A percentile compares a stretch with the other conserved stretches of the same genome.
These are phyloP conservation scores for Colletotrichum truncatum DNA, from an alignment of 2,329 filamentous ascomycete genomes.

Conservation along the genomic window DNA sequence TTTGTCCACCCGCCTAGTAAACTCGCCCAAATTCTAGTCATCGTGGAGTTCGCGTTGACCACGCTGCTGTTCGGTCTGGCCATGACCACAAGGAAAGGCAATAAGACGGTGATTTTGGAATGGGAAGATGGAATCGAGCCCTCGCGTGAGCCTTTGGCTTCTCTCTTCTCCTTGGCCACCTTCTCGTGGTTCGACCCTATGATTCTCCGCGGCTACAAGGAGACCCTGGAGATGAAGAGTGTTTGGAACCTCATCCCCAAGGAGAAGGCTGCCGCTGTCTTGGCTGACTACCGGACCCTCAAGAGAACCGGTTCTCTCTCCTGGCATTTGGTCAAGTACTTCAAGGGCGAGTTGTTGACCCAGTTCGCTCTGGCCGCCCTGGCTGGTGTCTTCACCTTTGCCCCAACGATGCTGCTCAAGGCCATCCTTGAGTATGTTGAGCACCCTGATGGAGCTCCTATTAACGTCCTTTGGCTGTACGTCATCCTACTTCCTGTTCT, in stretches of 20 bases:
- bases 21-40: slow-evolving; percentile 70
- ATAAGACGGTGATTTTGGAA: slow-evolving; percentile 87
- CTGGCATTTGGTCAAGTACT: slow-evolving; percentile 85
- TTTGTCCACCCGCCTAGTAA: slow-evolving; percentile 79
- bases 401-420: slow-evolving; percentile 89
- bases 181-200: slow-evolving; percentile 93
- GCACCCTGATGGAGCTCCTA: slow-evolving; percentile 75
- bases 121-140: slow-evolving; percentile 91
- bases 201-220: slow-evolving; percentile 87
- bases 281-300: slow-evolving; percentile 84
- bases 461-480: slow-evolving; percentile 94
- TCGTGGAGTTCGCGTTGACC: slow-evolving; percentile 78
- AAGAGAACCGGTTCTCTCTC: slow-evolving; percentile 84
- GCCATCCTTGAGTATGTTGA: slow-evolving; percentile 96
- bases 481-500: slow-evolving; percentile 90
- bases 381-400: slow-evolving; percentile 86
- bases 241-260: slow-evolving; percentile 92
- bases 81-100: slow-evolving; percentile 87
- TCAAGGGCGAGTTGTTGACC: slow-evolving; percentile 77
- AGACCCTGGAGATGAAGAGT: slow-evolving; percentile 81
- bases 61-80: slow-evolving; percentile 80
- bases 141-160: slow-evolving; percentile 86
- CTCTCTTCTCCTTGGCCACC: slow-evolving; percentile 85
- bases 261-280: slow-evolving; percentile 85
- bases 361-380: slow-evolving; percentile 85